These are phyloP conservation scores for Thymus mandschuricus DNA, from an alignment of 257 asterid genomes.

Conservation along the genomic window DNA sequence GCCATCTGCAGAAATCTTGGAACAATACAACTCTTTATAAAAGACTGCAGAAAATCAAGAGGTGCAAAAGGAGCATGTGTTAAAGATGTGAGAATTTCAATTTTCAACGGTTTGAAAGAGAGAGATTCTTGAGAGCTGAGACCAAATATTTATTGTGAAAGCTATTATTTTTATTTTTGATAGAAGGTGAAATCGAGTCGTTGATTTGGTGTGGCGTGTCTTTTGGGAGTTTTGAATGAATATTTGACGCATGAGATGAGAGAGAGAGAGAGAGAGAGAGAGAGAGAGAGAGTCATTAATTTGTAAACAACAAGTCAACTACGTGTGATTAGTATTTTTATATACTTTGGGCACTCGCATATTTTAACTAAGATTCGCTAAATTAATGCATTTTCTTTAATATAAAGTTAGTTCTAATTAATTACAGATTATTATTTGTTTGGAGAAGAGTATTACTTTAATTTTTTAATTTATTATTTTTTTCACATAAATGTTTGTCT, in stretches of 20 bases:
- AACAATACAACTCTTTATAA: not conserved
- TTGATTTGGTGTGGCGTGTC: constrained; percentile 21
- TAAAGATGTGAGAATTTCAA: constrained; percentile 22
- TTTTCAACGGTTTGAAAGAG: constrained; percentile 30
- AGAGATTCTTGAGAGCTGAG: constrained; percentile 23
- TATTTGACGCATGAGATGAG: not conserved
- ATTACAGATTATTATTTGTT: no score
- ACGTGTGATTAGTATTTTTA: not conserved
- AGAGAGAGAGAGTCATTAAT: not conserved
- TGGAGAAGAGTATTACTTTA: no score
- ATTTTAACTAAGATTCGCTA: not conserved
- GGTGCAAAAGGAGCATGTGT: constrained; percentile 24
- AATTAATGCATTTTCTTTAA: not conserved
- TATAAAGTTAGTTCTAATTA: no score
- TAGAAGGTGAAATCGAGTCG: not conserved
- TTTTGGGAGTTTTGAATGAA: constrained; percentile 24
- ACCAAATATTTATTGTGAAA: not conserved
- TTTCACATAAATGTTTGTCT: not conserved
- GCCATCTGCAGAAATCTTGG: constrained; percentile 23
- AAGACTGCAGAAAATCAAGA: not conserved
- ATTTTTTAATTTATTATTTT: no score
- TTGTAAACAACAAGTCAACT: constrained; percentile 33
- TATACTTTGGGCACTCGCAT: not conserved
- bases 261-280: no score
- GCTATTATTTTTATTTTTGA: no score